These are phyloP conservation scores for Cladosporium sphaerospermum DNA, from an alignment of 2,329 filamentous ascomycete genomes.

Conservation along the genomic window DNA sequence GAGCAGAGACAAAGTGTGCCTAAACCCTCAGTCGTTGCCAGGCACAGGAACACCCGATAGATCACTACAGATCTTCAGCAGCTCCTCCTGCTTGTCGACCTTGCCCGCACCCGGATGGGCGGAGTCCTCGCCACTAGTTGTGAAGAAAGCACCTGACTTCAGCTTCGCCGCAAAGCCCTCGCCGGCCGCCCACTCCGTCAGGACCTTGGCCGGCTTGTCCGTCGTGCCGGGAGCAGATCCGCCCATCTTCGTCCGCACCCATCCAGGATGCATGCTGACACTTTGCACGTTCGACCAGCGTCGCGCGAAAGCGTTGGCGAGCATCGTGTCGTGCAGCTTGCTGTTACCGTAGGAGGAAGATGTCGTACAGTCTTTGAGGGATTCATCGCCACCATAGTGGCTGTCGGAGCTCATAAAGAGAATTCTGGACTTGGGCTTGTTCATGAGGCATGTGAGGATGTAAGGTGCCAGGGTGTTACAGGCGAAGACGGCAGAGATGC, in stretches of 20 bases:
- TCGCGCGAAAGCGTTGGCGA: constrained; percentile 47
- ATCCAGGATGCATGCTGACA: constrained; percentile 39
- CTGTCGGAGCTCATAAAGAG: constrained; percentile 46
- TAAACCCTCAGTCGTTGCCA: background rate
- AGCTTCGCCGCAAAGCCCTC: constrained; percentile 32
- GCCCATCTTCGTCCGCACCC: constrained; percentile 36
- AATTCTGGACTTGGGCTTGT: constrained; percentile 38
- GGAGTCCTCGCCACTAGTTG: constrained; percentile 20
- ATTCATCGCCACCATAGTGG: constrained; percentile 42
- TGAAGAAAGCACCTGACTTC: constrained; percentile 31
- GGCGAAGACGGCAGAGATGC: constrained; percentile 43
- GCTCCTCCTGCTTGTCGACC: constrained; percentile 34
- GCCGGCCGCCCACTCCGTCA: constrained; percentile 43
- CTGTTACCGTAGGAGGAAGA: constrained; percentile 45
- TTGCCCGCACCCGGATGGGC: constrained; percentile 30
- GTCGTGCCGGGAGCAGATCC: constrained; percentile 40
- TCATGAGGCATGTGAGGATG: constrained; percentile 45
- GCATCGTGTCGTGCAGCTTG: constrained; percentile 49
- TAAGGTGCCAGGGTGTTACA: constrained; percentile 53
- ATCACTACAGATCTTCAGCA: constrained; percentile 33
- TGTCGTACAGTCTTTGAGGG: constrained; percentile 31
- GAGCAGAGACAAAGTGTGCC: no score
- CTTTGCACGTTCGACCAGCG: constrained; percentile 38
- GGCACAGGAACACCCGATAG: constrained; percentile 22
- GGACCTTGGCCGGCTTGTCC: constrained; percentile 40